phyloP scores from a whole-genome alignment of 164 flowering plant species.

The Platanus orientalis region DNA sequence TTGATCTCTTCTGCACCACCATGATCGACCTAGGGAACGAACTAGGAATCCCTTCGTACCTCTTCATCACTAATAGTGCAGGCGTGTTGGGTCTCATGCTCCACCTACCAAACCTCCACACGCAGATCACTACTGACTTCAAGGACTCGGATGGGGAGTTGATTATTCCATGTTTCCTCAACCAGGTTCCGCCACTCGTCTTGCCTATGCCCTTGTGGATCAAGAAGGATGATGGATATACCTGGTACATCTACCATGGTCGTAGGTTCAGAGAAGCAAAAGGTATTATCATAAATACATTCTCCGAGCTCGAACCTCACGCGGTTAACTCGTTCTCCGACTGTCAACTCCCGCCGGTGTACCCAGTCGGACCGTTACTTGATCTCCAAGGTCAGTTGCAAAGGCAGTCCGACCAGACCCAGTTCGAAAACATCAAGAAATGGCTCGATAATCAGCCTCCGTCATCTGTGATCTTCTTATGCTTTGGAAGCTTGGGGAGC shows the following conservation, averaged over 20 bases:
- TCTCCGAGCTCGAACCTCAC: constrained; percentile 21
- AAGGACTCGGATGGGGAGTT: no score
- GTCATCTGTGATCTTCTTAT: constrained; percentile 30
- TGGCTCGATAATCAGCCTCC: constrained; percentile 28
- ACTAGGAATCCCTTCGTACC: constrained; percentile 29
- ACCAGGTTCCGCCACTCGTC: constrained; percentile 11
- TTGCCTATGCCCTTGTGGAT: constrained; percentile 12
- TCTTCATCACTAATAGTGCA: constrained; percentile 30
- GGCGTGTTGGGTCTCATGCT: constrained; percentile 17
- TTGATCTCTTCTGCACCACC: constrained; percentile 24
- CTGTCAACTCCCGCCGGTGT: constrained; percentile 22
- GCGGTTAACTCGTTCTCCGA: constrained; percentile 6
- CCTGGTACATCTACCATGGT: background rate
- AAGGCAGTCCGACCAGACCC: background rate
- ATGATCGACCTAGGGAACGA: constrained; percentile 37
- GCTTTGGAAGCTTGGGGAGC: constrained; percentile 37
- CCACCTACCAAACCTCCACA: constrained; percentile 14
- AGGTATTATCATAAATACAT: constrained; percentile 36
- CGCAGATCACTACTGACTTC: background rate
- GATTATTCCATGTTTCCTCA: constrained; percentile 12
- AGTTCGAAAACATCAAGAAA: no score
- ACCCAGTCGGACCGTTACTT: no score
- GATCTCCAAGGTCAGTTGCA: constrained; percentile 2
- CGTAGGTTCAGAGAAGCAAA: no score
- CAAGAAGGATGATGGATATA: constrained; percentile 4